Evolutionary conservation across 2,329 filamentous ascomycete genomes (phyloP), one percentile per base, ranked within the genome.

Genomic region (Calonectria multiphialidica): DNA sequence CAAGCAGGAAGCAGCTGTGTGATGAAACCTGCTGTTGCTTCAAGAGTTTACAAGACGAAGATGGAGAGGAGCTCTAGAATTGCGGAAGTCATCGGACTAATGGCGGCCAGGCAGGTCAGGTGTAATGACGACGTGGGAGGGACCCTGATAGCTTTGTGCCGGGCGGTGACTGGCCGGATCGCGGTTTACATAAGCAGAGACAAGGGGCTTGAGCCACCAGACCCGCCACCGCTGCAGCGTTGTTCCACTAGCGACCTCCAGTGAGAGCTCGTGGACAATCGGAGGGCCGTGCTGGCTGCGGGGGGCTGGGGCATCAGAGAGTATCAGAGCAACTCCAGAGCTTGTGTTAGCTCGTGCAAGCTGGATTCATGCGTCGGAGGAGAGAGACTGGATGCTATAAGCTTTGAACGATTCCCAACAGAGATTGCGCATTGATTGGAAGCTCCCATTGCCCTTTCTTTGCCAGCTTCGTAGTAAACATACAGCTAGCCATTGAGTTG

Each of bases 121-220:
- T 25, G 66, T 30, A 25, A 65, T 68, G 70, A 68, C 65, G 70
- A 68, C 65, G 70, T 71, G 57, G 28, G 57, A 47, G 47, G 68
- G 28, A 67, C 63, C 69, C 45, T 67, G 45, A 57, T 53, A 49
- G 69, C 28, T 30, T 12, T 35, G 45, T 3, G 2, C 28, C n/a
- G 30, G 10, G 28, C 9, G 28, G 4, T 25, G 55, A 59, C 62
- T 71, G 69, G 69, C 45, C 35, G 35, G 44, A 35, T 33, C 5
- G 9, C 12, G 5, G 18, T 28, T 71, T 66, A 71, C 35, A 66
- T 70, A 71, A 71, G 62, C 62, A 16, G 10, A 2, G 9, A 12
- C 62, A 45, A 45, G 37, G 64, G 61, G 33, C 25, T 21, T 23
- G 44, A 47, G 57, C 28, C 44, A 66, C 33, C 35, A 15, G 25